These are phyloP conservation scores for Geoglossum glabrum DNA, from an alignment of 495 filamentous ascomycete species.

Conservation along the genomic window DNA sequence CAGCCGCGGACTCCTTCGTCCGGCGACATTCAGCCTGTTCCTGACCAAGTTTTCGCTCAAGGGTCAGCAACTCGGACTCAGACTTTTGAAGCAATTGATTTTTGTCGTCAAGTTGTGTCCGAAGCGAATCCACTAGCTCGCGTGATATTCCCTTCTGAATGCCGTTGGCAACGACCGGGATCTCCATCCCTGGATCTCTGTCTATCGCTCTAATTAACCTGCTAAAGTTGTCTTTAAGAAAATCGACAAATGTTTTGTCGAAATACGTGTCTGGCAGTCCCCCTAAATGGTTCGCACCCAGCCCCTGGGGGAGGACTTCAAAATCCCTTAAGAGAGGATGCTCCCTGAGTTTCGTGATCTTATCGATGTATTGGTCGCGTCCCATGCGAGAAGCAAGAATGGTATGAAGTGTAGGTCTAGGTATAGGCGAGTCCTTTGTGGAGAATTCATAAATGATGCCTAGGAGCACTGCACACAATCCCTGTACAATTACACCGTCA, in stretches of 20 bases:
- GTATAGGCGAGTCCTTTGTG: conserved; percentile 84
- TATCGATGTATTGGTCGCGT: conserved; percentile 75
- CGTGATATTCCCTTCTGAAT: conserved; percentile 67
- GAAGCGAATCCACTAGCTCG: conserved; percentile 64
- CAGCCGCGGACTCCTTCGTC: conserved; percentile 41
- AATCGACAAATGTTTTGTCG: conserved; percentile 73
- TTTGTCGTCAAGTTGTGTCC: conserved; percentile 55
- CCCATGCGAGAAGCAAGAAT: conserved; percentile 63
- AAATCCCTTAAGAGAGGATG: conserved; percentile 79
- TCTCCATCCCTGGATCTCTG: conserved; percentile 71
- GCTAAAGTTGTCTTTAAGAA: conserved; percentile 88
- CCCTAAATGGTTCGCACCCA: conserved; percentile 31
- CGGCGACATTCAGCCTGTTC: conserved; percentile 56
- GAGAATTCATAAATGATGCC: conserved; percentile 95
- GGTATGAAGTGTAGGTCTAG: conserved; percentile 61
- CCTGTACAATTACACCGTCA: conserved; percentile 47
- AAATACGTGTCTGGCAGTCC: conserved; percentile 70
- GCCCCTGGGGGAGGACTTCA: conserved; percentile 59
- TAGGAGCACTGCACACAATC: conserved; percentile 63
- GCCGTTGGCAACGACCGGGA: conserved; percentile 56
- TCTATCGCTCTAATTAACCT: conserved; percentile 74
- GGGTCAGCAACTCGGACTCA: conserved; percentile 42
- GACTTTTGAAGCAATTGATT: conserved; percentile 44
- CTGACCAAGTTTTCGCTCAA: conserved; percentile 51
- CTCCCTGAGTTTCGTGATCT: conserved; percentile 55